Evolutionary conservation across 352 stramenopile species (phyloP), one percentile per base, ranked within the genome.

Genomic region (Pythium brachiatum): DNA sequence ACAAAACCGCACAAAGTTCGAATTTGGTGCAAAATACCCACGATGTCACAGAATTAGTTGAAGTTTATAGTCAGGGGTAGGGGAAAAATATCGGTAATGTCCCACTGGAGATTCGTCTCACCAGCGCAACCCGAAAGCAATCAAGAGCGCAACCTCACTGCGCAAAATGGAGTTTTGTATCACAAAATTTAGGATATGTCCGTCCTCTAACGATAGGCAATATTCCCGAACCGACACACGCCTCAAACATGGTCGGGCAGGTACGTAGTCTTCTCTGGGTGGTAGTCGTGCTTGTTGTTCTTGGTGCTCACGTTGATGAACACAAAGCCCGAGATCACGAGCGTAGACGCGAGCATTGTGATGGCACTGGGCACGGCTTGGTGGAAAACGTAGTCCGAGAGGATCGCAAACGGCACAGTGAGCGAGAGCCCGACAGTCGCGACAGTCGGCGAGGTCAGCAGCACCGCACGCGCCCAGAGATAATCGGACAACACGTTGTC

Each of bases 401-500:
- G 38, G 68, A 98, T 97, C 9, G 96, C 96, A 60, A 99, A 76
- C 20, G 96, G 96, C 23, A 99, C 97, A 7, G 97, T 99, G 31
- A 99, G 83, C 29, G 91, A 97, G 43, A 99, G 85, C 20, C 94
- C 95, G 21, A 99, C 94, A 1, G 95, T 98, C 15, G 96, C 96
- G 25, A 98, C 91, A 5, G 97, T 99, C 23, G 97, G 92, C 16
- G 87, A 97, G 29, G 95, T 99, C 44, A 98, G 86, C 38, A 99
- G 69, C 31, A 99, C 93, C 4, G 95, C 84, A 34, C 91, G 76
- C 2, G 95, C 95, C 95, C 95, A 99, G 12, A 99, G 76, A 62
- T 98, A 98, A 70, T 98, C 95, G 9, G 88, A 94, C 12, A 98
- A 68, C 13, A 98, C 94, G 73, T 98, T 98, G 73, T 99, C 89